Evolutionary conservation across 176 grass and related monocot species (phyloP), one percentile per base, ranked within the genome.

Genomic region (Ampelocalamus luodianensis): DNA sequence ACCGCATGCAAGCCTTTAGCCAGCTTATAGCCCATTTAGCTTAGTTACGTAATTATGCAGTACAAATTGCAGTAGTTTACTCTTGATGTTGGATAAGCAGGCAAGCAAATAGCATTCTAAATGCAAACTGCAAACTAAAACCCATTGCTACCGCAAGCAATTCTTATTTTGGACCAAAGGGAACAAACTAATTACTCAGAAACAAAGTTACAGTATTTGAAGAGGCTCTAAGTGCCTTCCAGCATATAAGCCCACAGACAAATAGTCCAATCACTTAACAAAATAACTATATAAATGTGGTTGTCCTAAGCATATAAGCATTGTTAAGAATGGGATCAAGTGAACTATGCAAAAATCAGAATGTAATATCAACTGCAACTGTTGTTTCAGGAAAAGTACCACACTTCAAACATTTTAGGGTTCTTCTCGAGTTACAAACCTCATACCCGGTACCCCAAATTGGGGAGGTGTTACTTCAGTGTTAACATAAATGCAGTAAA

Each of bases 11-110:
- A 83, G 54, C 18, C 56, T 59, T 65, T 65, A 55, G 17, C 45
- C 66, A 72, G 56, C 38, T 65, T 79, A 79, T 46, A 88, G 5
- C 10, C 23, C 23, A 72, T 72, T 78, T 78, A 65, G 38, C 14
- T 65, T 63, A 62, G 32, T 78, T 50, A 63, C 56, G 20, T 58
- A 32, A 74, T 51, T 82, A 67, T 74, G 61, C 48, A 37, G 72
- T 65, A 5, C 29, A 34, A 26, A 51, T 72, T 65, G 37, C 48
- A 74, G 7, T 2, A 68, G 45, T 53, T 67, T 65, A 45, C 1
- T 74, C 36, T 27, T 65, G 27, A 70, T 66, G 49, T 65, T 69
- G 40, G 62, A 75, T 49, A 56, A 48, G 43, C 76, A 34, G 27
- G 17, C 26, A 88, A 40, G 9, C 11, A 67, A 43, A 16, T 58